phyloP scores from a whole-genome alignment of 2,329 filamentous ascomycete genomes.

The Aspergillus sp. region DNA sequence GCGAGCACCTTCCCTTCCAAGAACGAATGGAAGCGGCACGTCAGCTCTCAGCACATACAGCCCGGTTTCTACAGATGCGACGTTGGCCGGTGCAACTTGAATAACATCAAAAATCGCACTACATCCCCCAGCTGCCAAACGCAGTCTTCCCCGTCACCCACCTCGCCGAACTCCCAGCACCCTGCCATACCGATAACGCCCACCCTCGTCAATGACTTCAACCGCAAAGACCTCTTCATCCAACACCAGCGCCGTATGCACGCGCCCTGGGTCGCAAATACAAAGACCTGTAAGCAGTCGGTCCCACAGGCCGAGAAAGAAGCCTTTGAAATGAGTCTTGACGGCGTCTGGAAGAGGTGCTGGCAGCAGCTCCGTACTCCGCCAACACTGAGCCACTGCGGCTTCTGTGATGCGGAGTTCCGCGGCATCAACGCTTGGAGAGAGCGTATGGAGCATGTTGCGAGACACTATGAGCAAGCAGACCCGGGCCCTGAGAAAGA shows the following conservation, averaged over 20 bases:
- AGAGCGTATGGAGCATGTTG: conserved; percentile 82
- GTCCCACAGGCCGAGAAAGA: conserved; percentile 32
- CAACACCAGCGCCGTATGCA: conserved; percentile 90
- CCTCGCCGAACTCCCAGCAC: conserved; percentile 3
- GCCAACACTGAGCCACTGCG: conserved; percentile 62
- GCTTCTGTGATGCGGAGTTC: conserved; percentile 62
- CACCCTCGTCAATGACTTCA: conserved; percentile 66
- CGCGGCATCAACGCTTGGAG: conserved; percentile 69
- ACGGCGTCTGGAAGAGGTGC: conserved; percentile 59
- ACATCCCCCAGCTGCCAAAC: not conserved
- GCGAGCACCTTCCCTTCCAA: conserved; percentile 70
- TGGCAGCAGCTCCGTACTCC: conserved; percentile 60
- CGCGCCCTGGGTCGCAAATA: conserved; percentile 51
- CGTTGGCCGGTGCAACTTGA: conserved; percentile 55
- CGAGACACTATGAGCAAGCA: conserved; percentile 71
- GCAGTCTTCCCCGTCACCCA: not conserved
- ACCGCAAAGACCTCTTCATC: conserved; percentile 87
- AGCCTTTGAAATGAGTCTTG: conserved; percentile 54
- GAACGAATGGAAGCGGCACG: conserved; percentile 95
- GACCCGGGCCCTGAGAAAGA: conserved; percentile 32
- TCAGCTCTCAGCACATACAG: conserved; percentile 75
- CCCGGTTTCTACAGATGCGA: conserved; percentile 75
- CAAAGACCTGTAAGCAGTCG: conserved; percentile 38
- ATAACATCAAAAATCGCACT: conserved; percentile 10
- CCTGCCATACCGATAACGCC: conserved; percentile 6